Evolutionary conservation across 176 grass and related monocot genomes (phyloP), one percentile per base, ranked within the genome.

Genomic region (Pontederia crassipes): DNA sequence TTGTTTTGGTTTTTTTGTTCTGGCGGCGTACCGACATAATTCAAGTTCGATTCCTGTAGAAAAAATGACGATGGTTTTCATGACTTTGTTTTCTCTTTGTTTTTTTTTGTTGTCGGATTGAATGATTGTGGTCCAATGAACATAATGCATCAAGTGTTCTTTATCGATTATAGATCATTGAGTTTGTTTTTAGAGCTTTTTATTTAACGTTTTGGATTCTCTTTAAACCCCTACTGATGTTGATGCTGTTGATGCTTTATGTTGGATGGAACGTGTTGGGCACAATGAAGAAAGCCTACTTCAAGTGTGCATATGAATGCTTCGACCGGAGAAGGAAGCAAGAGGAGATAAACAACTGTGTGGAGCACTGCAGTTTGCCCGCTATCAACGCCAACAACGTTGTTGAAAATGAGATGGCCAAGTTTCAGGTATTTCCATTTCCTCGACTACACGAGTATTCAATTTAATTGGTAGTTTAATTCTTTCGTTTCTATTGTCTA

Each of bases 281-380:
- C 28, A 49, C 54, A 77, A 75, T 83, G 74, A 62, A 97, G 93
- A 77, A 91, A 97, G 87, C 79, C 2, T 97, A 92, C 81, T 97
- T 97, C 79, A 85, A 83, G 75, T 91, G 93, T 78, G 93, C 93
- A 45, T 85, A 91, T 58, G 87, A 91, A 0, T 91, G 93, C 71
- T 97, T 97, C 65, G 93, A 97, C 79, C 66, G 93, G 29, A 72
- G 81, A 28, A 63, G 68, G 48, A 80, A 24, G 28, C 93, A 91
- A 67, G 87, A 97, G 28, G 81, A 77, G 52, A 92, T 97, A 57
- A 81, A 76, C 55, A 85, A 56, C 52, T 97, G 87, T 4, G 93
- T 97, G 10, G 93, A 97, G 83, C 83, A 85, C 46, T 97, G 93
- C 54, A 88, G 84, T 51, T 71, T 97, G 47, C 93, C 87, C 17